phyloP scores from a whole-genome alignment of 768 basidiomycete genomes.

The Termitomyces titanicus region DNA sequence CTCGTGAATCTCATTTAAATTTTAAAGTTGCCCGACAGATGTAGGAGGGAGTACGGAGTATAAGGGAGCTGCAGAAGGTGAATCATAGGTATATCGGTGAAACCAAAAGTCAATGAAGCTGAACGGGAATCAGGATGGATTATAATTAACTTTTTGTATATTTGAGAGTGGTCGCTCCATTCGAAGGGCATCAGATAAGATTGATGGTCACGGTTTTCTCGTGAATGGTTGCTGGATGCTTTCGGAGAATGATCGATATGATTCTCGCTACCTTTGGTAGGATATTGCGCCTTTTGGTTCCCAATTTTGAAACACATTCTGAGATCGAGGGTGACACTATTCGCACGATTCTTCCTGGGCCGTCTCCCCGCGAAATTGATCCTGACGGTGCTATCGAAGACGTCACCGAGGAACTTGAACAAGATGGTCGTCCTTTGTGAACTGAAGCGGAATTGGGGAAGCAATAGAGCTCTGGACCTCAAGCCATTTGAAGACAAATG shows the following conservation, averaged over 20 bases:
- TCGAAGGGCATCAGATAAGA: too few relatives aligned
- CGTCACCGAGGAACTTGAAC: background rate
- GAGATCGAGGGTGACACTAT: constrained; percentile 1
- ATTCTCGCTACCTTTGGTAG: background rate
- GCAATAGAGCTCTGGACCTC: background rate
- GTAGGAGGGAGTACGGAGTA: background rate
- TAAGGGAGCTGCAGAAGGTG: background rate
- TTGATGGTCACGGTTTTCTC: too few relatives aligned
- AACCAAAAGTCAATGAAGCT: background rate
- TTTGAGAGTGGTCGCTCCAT: too few relatives aligned
- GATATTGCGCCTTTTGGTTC: background rate
- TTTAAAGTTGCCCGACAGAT: background rate
- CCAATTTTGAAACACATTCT: background rate
- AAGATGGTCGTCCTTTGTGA: background rate
- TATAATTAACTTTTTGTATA: too few relatives aligned
- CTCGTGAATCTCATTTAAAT: background rate
- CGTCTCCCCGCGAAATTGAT: background rate
- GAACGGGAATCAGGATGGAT: too few relatives aligned
- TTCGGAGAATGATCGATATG: background rate
- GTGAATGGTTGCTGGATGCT: too few relatives aligned
- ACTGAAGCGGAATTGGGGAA: background rate
- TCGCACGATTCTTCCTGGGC: background rate
- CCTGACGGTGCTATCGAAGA: background rate
- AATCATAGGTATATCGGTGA: background rate
- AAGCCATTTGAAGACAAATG: background rate